Conservation (phyloP, 1,139 yeast species). For the Protomyces inouyei region DNA sequence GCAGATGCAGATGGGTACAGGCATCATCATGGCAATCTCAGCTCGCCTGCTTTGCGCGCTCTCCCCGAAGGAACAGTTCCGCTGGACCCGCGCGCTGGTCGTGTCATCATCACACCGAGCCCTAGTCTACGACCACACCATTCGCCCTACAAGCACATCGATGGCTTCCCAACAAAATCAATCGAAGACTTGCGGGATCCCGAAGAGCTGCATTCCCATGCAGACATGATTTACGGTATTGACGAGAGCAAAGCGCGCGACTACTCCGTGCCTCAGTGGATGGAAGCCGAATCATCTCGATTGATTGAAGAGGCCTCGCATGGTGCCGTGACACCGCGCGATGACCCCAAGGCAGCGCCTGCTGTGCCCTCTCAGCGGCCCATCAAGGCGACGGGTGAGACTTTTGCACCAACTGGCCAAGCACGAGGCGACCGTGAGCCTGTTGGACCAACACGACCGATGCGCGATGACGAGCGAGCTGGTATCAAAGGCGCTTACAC, state of each 20-base stretch:
- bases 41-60: constrained; percentile 19
- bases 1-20: constrained; percentile 20
- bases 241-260: constrained; percentile 20
- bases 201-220: constrained; percentile 21
- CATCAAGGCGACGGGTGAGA: constrained; percentile 21
- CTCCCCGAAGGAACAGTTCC: constrained; percentile 21
- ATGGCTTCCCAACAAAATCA: constrained; percentile 18
- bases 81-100: constrained; percentile 19
- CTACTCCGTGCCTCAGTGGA: constrained; percentile 23
- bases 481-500: constrained; percentile 24
- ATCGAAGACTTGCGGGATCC: constrained; percentile 24
- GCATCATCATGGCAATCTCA: constrained; percentile 17
- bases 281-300: constrained; percentile 14
- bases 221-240: constrained; percentile 23
- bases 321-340: neutral
- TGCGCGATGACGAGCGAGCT: constrained; percentile 4
- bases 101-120: constrained; percentile 22
- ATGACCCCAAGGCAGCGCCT: neutral
- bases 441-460: constrained; percentile 17
- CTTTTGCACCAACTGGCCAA: constrained; percentile 12
- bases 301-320: constrained; percentile 23
- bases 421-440: constrained; percentile 13
- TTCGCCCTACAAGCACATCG: constrained; percentile 15
- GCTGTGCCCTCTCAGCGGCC: constrained; percentile 15
- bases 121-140: constrained; percentile 18